Base-by-base conservation (phyloP, 768 basidiomycete species). In the Trametes cinnabarina region DNA sequence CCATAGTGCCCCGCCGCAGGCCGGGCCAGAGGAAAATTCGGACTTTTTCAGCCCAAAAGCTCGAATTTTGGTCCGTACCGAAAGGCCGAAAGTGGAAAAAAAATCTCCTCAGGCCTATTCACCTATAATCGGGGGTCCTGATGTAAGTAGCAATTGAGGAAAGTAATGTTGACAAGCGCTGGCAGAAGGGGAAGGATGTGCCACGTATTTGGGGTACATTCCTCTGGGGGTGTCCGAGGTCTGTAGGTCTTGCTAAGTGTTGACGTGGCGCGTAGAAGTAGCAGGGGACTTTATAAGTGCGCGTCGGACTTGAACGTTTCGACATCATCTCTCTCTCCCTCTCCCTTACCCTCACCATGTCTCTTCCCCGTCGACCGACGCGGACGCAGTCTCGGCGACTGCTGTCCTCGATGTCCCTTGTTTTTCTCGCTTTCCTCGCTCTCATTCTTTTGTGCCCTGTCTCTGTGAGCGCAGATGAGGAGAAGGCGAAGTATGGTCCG, bases 401-500 rank as follows among this genome's bases (percentile, higher is more conserved):
- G 67, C 70, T 70, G 56, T 85, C 85, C 54, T 82, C 85, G 61
- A 75, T 89, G 65, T 86, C 86, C 46, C 62, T 88, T 62, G 19
- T 79, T 25, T 71, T 71, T 61, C 56, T 71, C 48, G 66, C 69
- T 66, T 72, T 91, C 73, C 63, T 92, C 60, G 88, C 92, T 56
- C 67, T 94, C 69, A 69, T 92, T 70, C 85, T 83, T 70, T 76
- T 93, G 63, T 85, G 82, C 67, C 87, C 90, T 17, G 76, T 81
- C 37, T 77, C 78, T 30, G 82, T 79, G 53, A 76, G 73, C 49
- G 92, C 91, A 43, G 84, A 88, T 64, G 73, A 72, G 35, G 76
- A 77, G 63, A 82, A 82, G 64, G 76, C 86, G 28, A 90, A 94
- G 68, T 94, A 90, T 72, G 94, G 94, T 55, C 89, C 90, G 35